Conservation (phyloP, 1,139 yeast species). For the Taiozyma sp. region DNA sequence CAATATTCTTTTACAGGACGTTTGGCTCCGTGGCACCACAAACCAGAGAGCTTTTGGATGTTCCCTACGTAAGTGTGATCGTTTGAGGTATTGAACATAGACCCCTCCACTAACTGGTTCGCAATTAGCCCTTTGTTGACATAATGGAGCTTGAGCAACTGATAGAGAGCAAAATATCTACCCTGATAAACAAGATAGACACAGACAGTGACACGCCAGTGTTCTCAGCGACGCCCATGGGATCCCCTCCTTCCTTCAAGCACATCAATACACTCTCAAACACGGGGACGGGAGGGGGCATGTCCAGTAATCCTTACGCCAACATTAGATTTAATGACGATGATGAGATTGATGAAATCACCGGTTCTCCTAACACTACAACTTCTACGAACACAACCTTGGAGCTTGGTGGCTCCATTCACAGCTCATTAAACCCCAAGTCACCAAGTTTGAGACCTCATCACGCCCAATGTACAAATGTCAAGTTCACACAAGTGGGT, state of each 20-base stretch:
- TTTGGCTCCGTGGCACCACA: slow-evolving; percentile 64
- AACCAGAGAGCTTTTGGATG: slow-evolving; percentile 36
- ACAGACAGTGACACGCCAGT: slow-evolving; percentile 15
- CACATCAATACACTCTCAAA: slow-evolving; percentile 2
- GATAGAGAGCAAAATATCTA: slow-evolving; percentile 12
- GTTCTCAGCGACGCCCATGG: slow-evolving; percentile 18
- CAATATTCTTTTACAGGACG: slow-evolving; percentile 65
- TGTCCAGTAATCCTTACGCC: slow-evolving; percentile 13
- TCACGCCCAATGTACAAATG: slow-evolving; percentile 4
- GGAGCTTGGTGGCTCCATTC: slow-evolving; percentile 3
- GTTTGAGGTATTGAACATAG: no score
- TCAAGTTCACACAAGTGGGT: slow-evolving; percentile 24
- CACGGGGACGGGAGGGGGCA: neutral
- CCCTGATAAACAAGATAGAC: slow-evolving; percentile 21
- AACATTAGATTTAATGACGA: slow-evolving; percentile 10
- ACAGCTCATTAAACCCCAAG: slow-evolving; percentile 3
- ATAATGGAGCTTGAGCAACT: neutral
- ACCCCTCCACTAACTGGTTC: neutral
- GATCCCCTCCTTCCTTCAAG: slow-evolving; percentile 18
- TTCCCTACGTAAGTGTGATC: slow-evolving; percentile 28
- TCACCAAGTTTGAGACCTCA: slow-evolving; percentile 9
- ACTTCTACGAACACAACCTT: neutral
- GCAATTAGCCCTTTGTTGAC: slow-evolving; percentile 1
- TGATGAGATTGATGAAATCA: slow-evolving; percentile 5
- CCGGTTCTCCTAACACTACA: slow-evolving; percentile 5